Base-by-base conservation (phyloP, 2,329 filamentous ascomycete species). In the Nannizziopsis arthrosporioides region DNA sequence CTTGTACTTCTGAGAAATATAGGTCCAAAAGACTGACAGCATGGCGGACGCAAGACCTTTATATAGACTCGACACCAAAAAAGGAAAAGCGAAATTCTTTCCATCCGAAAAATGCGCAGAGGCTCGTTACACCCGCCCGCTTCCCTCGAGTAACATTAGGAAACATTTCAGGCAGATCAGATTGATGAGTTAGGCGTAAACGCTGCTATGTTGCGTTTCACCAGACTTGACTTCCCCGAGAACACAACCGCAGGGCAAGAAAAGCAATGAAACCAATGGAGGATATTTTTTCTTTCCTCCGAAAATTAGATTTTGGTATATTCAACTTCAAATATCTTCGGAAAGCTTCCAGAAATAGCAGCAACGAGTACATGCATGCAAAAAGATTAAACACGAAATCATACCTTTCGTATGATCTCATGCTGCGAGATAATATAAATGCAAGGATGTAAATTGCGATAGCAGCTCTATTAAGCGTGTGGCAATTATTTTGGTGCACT, bases 41-140 rank as follows among this genome's bases (percentile, higher is more conserved):
- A 27, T 27, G 22, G 22, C 22, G 22, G 22, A 27, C 3, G 3
- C 22, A 27, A 18, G 12, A 15, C 35, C 18, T 18, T 38, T 45
- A 38, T 45, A 45, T 38, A 45, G 15, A 27, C n/a, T 15, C 31
- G 5, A 32, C 12, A 14, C 35, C 35, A 5, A 40, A n/a, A 32
- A 32, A 10, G 31, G 31, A 18, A 14, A 42, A 42, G 19, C 9
- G 31, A 18, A 11, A 14, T 27, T 42, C 27, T 30, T n/a, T 9
- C 19, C 8, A 40, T 41, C 14, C 15, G 5, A 11, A 34, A 35
- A 10, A 22, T 22, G n/a, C 14, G 37, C 5, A 14, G 36, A 31
- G 8, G 27, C 22, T 40, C 22, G 44, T 47, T 40, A 47, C 44
- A 46, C 36, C 36, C 44, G 44, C 35, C 44, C 44, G 44, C 44